A percentile compares a stretch with the other conserved stretches of the same genome.
Conservation (phyloP, 495 filamentous ascomycete genomes). For the Cercophora newfieldiana region DNA sequence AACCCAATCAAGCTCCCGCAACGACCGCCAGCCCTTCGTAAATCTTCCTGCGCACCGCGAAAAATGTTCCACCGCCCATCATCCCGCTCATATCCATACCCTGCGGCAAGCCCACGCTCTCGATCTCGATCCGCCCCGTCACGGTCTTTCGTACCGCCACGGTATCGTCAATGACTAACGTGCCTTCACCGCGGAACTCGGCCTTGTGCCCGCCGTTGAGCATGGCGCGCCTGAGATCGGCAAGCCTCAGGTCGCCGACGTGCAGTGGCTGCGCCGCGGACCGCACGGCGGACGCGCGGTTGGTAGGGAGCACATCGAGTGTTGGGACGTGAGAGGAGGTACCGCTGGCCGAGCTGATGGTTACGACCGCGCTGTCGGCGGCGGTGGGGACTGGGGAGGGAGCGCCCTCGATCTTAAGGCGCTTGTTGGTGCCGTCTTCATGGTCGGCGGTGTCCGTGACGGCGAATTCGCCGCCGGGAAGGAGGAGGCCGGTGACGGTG, state of each 20-base stretch:
- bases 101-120: constrained; percentile 62
- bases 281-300: constrained; percentile 71
- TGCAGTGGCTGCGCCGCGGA: constrained; percentile 85
- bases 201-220: constrained; percentile 78
- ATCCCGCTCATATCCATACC: constrained; percentile 33
- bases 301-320: constrained; percentile 77
- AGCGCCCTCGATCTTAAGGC: constrained; percentile 29
- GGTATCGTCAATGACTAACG: constrained; percentile 79
- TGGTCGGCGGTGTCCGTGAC: constrained; percentile 60
- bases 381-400: constrained; percentile 6
- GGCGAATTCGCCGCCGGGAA: constrained; percentile 42
- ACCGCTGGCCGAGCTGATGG: not conserved
- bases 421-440: constrained; percentile 29
- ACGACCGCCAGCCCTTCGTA: constrained; percentile 41
- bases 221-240: constrained; percentile 84
- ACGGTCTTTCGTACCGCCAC: constrained; percentile 88
- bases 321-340: constrained; percentile 49
- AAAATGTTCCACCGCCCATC: constrained; percentile 29
- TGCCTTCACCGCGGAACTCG: constrained; percentile 93
- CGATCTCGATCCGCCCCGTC: constrained; percentile 85
- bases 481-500: constrained; percentile 69
- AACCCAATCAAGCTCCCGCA: constrained; percentile 26
- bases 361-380: constrained; percentile 8
- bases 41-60: constrained; percentile 35
- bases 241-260: constrained; percentile 88